phyloP scores from a whole-genome alignment of 495 filamentous ascomycete genomes.

The Neurospora africana region DNA sequence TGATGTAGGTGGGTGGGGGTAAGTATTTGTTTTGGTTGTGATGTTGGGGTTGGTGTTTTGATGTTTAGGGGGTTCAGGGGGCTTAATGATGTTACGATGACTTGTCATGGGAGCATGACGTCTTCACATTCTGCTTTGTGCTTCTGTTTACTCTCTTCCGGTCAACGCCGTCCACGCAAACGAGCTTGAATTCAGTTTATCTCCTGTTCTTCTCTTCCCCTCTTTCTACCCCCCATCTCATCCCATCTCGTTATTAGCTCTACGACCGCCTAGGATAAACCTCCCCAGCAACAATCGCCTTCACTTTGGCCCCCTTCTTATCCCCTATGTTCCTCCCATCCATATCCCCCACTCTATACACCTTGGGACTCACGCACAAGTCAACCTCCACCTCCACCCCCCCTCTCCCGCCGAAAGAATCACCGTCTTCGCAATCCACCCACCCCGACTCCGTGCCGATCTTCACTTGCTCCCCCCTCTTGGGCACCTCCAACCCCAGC shows the following conservation, averaged over 20 bases:
- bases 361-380: conserved; percentile 11
- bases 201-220: not conserved
- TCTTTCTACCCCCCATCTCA: not conserved
- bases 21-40: not conserved
- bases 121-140: not conserved
- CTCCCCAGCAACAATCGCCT: conserved; percentile 13
- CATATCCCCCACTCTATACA: conserved; percentile 11
- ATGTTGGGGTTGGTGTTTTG: not conserved
- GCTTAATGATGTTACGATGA: not conserved
- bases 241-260: not conserved
- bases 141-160: not conserved
- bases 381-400: conserved; percentile 12
- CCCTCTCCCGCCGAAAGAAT: not conserved
- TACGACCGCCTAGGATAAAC: conserved; percentile 12
- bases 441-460: conserved; percentile 12
- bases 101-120: not conserved
- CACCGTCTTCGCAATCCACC: conserved; percentile 17
- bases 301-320: not conserved
- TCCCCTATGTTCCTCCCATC: conserved; percentile 13
- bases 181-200: not conserved
- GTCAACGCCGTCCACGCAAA: not conserved
- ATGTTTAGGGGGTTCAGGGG: not conserved
- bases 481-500: conserved; percentile 7
- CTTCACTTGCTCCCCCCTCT: conserved; percentile 6
- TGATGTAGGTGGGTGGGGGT: conserved; percentile 22